A percentile compares a stretch with the other conserved stretches of the same genome.
Evolutionary conservation across 768 basidiomycete genomes (phyloP).

Genomic region (Amanita molliuscula): DNA sequence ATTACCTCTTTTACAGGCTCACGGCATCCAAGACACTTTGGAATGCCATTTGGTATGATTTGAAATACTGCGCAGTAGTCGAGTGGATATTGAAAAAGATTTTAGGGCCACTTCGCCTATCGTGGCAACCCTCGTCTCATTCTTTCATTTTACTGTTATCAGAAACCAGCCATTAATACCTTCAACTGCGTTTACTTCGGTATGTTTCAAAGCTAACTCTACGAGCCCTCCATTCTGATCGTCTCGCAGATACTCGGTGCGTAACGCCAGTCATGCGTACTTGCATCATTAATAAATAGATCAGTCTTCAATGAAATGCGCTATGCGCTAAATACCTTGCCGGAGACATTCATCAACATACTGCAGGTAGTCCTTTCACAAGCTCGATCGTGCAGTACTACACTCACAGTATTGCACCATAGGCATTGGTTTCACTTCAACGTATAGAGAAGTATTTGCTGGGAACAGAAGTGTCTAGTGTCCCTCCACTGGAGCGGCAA

Average conservation of each 20-base stretch:
- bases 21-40: conserved; percentile 25
- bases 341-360: conserved; percentile 86
- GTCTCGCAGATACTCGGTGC: conserved; percentile 2
- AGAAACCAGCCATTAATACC: conserved; percentile 64
- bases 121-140: conserved; percentile 48
- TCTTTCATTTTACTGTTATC: conserved; percentile 68
- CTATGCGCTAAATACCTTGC: conserved; percentile 68
- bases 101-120: conserved; percentile 56
- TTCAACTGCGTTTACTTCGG: conserved; percentile 73
- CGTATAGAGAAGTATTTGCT: conserved; percentile 88
- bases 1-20: background rate
- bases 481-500: conserved; percentile 47
- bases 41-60: conserved; percentile 34
- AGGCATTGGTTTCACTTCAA: conserved; percentile 76
- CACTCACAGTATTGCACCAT: background rate
- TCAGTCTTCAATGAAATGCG: conserved; percentile 74
- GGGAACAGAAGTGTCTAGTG: conserved; percentile 57
- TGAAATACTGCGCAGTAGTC: background rate
- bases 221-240: background rate
- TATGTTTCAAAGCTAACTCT: conserved; percentile 22
- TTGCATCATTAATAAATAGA: conserved; percentile 4
- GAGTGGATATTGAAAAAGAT: background rate
- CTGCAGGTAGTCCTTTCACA: conserved; percentile 44
- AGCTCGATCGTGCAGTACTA: background rate
- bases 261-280: background rate